These are phyloP conservation scores for Mallotus japonicus DNA, from an alignment of 441 rosid genomes.

Conservation along the genomic window DNA sequence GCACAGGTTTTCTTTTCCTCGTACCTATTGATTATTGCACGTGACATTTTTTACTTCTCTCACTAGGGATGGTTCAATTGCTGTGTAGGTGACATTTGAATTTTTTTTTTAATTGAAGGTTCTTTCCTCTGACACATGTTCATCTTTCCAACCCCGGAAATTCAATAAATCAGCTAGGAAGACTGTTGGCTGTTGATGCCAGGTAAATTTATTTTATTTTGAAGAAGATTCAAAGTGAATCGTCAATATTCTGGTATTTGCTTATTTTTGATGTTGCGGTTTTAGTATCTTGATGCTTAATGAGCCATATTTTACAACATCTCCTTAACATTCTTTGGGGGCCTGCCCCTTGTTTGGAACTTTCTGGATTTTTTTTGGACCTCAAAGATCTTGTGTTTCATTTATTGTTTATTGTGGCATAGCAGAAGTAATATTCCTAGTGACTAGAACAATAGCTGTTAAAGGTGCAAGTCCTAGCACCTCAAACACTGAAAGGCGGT, in stretches of 20 bases:
- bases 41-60: conserved; percentile 11
- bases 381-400: not conserved
- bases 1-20: conserved; percentile 68
- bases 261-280: not conserved
- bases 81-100: not conserved
- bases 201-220: conserved; percentile 46
- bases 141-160: conserved; percentile 85
- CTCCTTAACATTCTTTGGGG: not conserved
- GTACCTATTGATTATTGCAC: conserved; percentile 24
- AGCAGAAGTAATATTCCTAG: not conserved
- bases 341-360: not conserved
- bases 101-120: conserved; percentile 47
- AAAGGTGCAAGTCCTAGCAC: no score
- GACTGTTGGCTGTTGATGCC: conserved; percentile 79
- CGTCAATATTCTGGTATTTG: not conserved
- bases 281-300: not conserved
- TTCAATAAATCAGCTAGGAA: conserved; percentile 75
- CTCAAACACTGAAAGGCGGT: no score
- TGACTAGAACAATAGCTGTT: not conserved
- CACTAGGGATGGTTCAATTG: not conserved
- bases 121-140: conserved; percentile 78
- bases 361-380: not conserved
- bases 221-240: no score
- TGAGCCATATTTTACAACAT: not conserved
- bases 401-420: not conserved